Evolutionary conservation across 768 basidiomycete genomes (phyloP).

Genomic region (Collybia sp.): DNA sequence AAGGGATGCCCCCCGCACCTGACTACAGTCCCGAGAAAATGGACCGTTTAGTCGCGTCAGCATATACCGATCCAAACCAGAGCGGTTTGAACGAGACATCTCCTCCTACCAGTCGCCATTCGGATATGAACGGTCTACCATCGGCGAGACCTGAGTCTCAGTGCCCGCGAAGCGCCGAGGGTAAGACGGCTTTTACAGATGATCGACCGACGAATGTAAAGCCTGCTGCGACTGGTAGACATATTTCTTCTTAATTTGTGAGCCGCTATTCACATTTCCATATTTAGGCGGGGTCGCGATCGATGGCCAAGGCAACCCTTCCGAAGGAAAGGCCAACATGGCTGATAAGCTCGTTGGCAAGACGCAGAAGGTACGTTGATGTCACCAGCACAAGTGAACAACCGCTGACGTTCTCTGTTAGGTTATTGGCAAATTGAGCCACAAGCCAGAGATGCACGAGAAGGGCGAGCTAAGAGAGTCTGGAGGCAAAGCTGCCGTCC

Average conservation of each 20-base stretch:
- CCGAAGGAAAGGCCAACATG: constrained; percentile 34
- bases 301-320: constrained; percentile 24
- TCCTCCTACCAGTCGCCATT: background rate
- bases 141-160: background rate
- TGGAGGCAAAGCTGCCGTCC: constrained; percentile 43
- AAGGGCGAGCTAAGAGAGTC: constrained; percentile 52
- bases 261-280: background rate
- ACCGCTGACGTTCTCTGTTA: constrained; percentile 9
- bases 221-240: constrained; percentile 2
- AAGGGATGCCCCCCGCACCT: constrained; percentile 15
- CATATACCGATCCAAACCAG: constrained; percentile 10
- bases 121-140: background rate
- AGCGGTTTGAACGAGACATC: constrained; percentile 1
- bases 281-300: constrained; percentile 28
- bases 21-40: constrained; percentile 37
- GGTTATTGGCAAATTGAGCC: constrained; percentile 44
- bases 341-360: constrained; percentile 57
- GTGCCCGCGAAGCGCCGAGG: background rate
- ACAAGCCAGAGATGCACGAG: constrained; percentile 48
- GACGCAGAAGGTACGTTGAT: constrained; percentile 41
- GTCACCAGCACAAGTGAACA: background rate
- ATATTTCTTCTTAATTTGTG: background rate
- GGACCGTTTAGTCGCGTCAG: constrained; percentile 20
- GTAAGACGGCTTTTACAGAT: background rate
- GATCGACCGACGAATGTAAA: constrained; percentile 3